Evolutionary conservation across 73 alveolate genomes (phyloP).

Genomic region (Blepharisma japonicum): DNA sequence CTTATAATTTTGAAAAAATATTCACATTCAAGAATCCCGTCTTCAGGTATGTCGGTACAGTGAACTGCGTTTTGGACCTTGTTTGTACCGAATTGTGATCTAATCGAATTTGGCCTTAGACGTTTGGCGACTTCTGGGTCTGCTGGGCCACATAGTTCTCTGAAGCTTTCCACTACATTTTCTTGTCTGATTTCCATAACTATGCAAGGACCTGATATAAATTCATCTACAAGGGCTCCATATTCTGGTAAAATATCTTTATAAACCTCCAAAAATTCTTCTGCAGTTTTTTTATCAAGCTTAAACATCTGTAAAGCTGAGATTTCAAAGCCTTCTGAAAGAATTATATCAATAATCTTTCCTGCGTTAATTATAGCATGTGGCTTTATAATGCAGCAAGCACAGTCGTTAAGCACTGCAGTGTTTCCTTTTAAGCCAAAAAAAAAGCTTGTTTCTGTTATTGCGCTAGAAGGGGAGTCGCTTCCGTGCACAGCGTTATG

Average conservation of each 20-base stretch:
- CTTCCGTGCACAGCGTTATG: conserved; percentile 95
- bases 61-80: conserved; percentile 95
- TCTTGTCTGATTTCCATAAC: conserved; percentile 96
- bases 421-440: conserved; percentile 66
- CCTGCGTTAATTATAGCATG: conserved; percentile 94
- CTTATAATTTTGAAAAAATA: conserved; percentile 20
- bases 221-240: conserved; percentile 82
- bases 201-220: conserved; percentile 91
- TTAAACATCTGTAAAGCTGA: conserved; percentile 89
- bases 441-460: conserved; percentile 84
- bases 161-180: conserved; percentile 70
- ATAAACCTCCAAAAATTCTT: conserved; percentile 95
- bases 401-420: conserved; percentile 84
- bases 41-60: conserved; percentile 97
- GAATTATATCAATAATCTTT: conserved; percentile 79
- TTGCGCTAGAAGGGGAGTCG: conserved; percentile 84
- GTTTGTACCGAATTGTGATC: conserved; percentile 94
- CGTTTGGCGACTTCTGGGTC: conserved; percentile 98
- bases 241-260: conserved; percentile 96
- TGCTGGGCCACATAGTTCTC: conserved; percentile 84
- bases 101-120: conserved; percentile 90
- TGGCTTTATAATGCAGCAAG: conserved; percentile 93
- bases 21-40: conserved; percentile 85
- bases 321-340: conserved; percentile 94
- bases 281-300: conserved; percentile 87